Base-by-base conservation (phyloP, 176 grass and related monocot species). In the Chrysopogon serrulatus region DNA sequence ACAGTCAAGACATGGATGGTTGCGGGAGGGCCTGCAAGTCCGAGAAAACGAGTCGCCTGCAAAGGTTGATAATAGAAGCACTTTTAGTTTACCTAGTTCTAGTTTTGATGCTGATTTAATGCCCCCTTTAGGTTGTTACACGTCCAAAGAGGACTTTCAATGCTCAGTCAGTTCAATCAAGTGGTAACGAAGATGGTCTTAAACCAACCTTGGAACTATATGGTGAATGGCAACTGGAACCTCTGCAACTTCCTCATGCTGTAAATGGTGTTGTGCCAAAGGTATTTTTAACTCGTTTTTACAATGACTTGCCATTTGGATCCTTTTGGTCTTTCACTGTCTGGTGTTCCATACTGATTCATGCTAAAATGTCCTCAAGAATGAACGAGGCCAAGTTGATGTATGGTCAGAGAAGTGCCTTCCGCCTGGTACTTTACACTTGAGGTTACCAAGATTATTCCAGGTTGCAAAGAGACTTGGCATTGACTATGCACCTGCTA, bases 331-430 rank as follows among this genome's bases (percentile, higher is more conserved):
- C 63, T 66, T 76, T 63, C 63, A 32, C 80, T 90, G 23, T 86
- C 23, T 68, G 42, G 35, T 71, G 76, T 18, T 72, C 40, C 64
- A 74, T 83, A 5, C 71, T 82, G 54, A 91, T 39, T 36, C 23
- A 48, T 88, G 31, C 43, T 87, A 80, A 76, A 65, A 76, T 88
- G 8, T 89, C 32, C 73, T 59, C 57, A 71, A 99, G 96, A 99
- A 96, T 87, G 96, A 96, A 73, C 89, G 86, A 30, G 93, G 96
- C 32, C 93, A 99, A 95, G 91, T 99, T 69, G 93, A 99, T 37
- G 87, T 92, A 71, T 99, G 96, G 96, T 99, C 96, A 87, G 96
- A 96, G 74, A 99, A 94, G 71, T 99, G 96, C 65, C 86, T 99
- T 54, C 96, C 93, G 54, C 91, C 96, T 78, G 96, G 96, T 60